phyloP scores from a whole-genome alignment of 179 eudicot species.

The Actinidia chinensis region DNA sequence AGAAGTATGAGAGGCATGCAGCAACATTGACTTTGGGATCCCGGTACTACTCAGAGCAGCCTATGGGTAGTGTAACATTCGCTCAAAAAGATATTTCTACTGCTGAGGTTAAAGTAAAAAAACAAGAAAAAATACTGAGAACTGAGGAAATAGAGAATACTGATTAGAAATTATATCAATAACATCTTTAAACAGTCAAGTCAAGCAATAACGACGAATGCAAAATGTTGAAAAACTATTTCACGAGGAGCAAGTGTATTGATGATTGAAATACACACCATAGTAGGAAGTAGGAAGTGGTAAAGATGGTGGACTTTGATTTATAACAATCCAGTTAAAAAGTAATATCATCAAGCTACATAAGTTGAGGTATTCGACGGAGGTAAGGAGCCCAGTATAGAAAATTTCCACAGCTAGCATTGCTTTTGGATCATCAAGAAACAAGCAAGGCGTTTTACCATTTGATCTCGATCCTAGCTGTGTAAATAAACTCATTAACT shows the following conservation, averaged over 20 bases:
- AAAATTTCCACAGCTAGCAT: neutral
- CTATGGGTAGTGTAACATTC: constrained; percentile 29
- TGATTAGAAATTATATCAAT: neutral
- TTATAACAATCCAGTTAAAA: neutral
- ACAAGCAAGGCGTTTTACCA: no score
- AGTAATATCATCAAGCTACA: neutral
- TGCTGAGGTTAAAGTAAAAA: neutral
- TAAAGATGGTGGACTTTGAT: neutral
- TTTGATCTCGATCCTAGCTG: neutral
- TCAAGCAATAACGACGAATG: neutral
- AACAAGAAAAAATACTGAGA: neutral
- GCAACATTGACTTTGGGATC: no score
- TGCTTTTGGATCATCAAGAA: no score
- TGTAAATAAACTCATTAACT: neutral
- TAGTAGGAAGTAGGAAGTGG: neutral
- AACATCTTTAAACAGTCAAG: neutral
- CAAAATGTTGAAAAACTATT: neutral
- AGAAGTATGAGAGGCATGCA: no score
- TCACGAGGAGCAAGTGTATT: no score
- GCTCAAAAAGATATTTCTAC: neutral
- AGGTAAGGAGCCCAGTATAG: neutral
- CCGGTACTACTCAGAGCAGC: constrained; percentile 92
- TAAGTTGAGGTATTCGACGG: neutral
- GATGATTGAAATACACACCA: neutral
- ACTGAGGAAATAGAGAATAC: neutral